Evolutionary conservation across 192 early-diverging fungal species (phyloP).

Genomic region (Entomortierella chlamydospora): DNA sequence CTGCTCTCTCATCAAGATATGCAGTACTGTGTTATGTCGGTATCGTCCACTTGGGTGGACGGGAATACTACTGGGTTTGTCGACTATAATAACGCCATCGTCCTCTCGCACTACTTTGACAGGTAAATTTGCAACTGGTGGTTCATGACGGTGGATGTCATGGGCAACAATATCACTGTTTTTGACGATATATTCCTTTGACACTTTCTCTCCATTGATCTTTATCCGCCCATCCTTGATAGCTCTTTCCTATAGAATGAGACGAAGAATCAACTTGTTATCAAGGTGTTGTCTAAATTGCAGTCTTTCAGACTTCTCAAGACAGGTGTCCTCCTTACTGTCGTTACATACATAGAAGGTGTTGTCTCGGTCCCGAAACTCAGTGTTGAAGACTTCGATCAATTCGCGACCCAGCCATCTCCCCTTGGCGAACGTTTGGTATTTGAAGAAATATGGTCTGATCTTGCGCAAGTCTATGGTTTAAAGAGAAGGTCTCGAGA

Average conservation of each 20-base stretch:
- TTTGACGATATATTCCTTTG: slow-evolving; percentile 70
- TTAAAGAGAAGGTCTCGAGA: not conserved
- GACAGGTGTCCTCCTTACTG: not conserved
- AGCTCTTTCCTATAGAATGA: slow-evolving; percentile 64
- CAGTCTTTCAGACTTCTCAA: too few species aligned
- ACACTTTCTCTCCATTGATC: slow-evolving; percentile 75
- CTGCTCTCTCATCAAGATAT: slow-evolving; percentile 74
- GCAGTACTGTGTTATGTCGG: slow-evolving; percentile 85
- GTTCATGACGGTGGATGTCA: slow-evolving; percentile 94
- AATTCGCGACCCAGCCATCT: slow-evolving; percentile 85
- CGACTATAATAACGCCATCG: slow-evolving; percentile 80
- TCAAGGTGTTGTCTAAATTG: not conserved
- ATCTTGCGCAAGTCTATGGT: slow-evolving; percentile 80
- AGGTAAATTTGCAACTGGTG: slow-evolving; percentile 77
- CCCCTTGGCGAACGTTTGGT: slow-evolving; percentile 87
- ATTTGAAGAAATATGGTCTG: slow-evolving; percentile 85
- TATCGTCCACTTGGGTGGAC: slow-evolving; percentile 87
- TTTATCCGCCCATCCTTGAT: slow-evolving; percentile 86
- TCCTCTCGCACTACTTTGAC: slow-evolving; percentile 76
- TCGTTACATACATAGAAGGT: slow-evolving; percentile 80
- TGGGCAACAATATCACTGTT: slow-evolving; percentile 88
- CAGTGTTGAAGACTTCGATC: slow-evolving; percentile 85
- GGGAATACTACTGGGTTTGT: slow-evolving; percentile 93
- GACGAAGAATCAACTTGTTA: not conserved
- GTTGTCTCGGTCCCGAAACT: slow-evolving; percentile 87